Conservation (phyloP, 192 early-diverging fungal genomes). For the Coemansia guatemalensis region DNA sequence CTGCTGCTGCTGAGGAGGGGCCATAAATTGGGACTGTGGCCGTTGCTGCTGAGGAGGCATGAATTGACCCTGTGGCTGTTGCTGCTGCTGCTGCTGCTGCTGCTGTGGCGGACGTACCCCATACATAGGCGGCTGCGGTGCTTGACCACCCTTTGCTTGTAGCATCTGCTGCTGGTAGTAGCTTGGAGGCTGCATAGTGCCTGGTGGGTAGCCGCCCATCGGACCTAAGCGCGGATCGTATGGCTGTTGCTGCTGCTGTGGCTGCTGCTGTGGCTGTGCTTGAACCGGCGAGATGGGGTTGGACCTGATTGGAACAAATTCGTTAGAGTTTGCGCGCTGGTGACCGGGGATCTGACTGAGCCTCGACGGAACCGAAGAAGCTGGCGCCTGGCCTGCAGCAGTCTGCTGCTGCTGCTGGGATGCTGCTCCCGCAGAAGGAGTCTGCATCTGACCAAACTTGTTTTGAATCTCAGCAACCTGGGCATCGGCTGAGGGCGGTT, state of each 20-base stretch:
- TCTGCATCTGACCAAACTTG: constrained; percentile 36
- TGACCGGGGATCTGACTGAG: constrained; percentile 28
- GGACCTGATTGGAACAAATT: constrained; percentile 52
- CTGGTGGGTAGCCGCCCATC: constrained; percentile 49
- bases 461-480: constrained; percentile 37
- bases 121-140: constrained; percentile 27
- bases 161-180: constrained; percentile 55
- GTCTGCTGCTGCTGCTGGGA: constrained; percentile 7
- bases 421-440: constrained; percentile 31
- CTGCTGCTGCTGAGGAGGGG: constrained; percentile 23
- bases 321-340: constrained; percentile 46
- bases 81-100: constrained; percentile 32
- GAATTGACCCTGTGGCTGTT: constrained; percentile 32
- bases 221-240: constrained; percentile 22
- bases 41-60: constrained; percentile 34
- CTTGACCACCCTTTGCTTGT: constrained; percentile 37
- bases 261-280: constrained; percentile 17
- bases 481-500: constrained; percentile 26
- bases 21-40: constrained; percentile 25
- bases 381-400: not conserved
- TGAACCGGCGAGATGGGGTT: constrained; percentile 29
- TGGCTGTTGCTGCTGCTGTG: constrained; percentile 22
- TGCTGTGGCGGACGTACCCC: constrained; percentile 14
- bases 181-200: constrained; percentile 40
- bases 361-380: constrained; percentile 33